A percentile compares a stretch with the other conserved stretches of the same genome.
Evolutionary conservation across 1,284 basidiomycete genomes (phyloP).

Genomic region (Flammula alnicola): DNA sequence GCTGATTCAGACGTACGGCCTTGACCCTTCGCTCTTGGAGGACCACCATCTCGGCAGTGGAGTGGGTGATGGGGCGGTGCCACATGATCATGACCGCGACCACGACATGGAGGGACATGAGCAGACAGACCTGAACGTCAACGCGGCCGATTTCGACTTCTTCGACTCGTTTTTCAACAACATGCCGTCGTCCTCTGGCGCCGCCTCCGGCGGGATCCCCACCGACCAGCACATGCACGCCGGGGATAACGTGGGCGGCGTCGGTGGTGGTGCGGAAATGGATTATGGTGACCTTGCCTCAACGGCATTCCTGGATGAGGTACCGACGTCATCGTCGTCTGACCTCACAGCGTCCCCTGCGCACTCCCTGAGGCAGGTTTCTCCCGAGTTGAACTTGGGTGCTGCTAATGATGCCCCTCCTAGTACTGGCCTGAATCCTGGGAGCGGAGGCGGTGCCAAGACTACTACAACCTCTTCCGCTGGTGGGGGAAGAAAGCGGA

Average conservation of each 20-base stretch:
- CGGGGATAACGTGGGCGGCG: not conserved
- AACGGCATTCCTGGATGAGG: conserved; percentile 41
- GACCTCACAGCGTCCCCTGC: conserved; percentile 22
- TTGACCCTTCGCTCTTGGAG: conserved; percentile 52
- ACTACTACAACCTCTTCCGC: not conserved
- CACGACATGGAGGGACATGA: conserved; percentile 2
- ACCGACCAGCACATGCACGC: too few relatives aligned
- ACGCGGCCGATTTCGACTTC: conserved; percentile 35
- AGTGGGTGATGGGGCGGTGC: too few relatives aligned
- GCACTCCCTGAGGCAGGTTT: conserved; percentile 24
- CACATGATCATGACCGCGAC: not conserved
- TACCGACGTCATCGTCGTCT: conserved; percentile 28
- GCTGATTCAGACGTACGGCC: conserved; percentile 72
- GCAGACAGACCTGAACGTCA: conserved; percentile 1
- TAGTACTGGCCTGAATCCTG: conserved; percentile 10
- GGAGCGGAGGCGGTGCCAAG: conserved; percentile 3
- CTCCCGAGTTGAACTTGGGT: conserved; percentile 21
- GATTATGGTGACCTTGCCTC: conserved; percentile 28
- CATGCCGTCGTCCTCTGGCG: conserved; percentile 15
- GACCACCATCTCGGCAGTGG: not conserved
- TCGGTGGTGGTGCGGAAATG: conserved; percentile 11
- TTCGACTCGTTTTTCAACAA: conserved; percentile 36
- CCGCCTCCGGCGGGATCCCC: conserved; percentile 6
- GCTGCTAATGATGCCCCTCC: conserved; percentile 8
- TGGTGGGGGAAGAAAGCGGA: conserved; percentile 13